Evolutionary conservation across 192 early-diverging fungal species (phyloP).

Genomic region (Coemansia sp.): DNA sequence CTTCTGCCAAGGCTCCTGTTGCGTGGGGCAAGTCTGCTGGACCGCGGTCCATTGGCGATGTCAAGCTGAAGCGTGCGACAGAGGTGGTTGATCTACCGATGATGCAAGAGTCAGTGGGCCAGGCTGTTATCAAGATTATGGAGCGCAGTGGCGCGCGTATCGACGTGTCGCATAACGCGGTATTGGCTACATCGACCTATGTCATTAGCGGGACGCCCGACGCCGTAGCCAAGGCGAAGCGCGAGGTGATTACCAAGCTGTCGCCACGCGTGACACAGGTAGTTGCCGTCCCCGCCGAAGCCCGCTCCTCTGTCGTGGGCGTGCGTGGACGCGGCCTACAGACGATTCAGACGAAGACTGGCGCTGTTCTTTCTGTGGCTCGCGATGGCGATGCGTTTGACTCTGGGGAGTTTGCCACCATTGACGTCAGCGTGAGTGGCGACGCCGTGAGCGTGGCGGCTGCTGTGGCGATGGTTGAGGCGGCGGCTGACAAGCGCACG

Average conservation of each 20-base stretch:
- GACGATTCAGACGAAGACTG: slow-evolving; percentile 72
- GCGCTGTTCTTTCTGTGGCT: slow-evolving; percentile 75
- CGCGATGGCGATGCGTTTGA: slow-evolving; percentile 50
- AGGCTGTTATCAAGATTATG: slow-evolving; percentile 65
- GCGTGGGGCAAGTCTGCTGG: slow-evolving; percentile 51
- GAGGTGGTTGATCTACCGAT: slow-evolving; percentile 59
- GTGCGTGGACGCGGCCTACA: slow-evolving; percentile 79
- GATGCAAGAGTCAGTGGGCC: slow-evolving; percentile 52
- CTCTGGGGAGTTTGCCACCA: slow-evolving; percentile 62
- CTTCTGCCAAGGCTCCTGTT: slow-evolving; percentile 27
- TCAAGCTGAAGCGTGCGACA: slow-evolving; percentile 55
- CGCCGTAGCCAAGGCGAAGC: slow-evolving; percentile 75
- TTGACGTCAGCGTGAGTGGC: slow-evolving; percentile 76
- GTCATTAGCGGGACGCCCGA: slow-evolving; percentile 83
- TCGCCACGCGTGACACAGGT: slow-evolving; percentile 67
- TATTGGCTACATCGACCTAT: slow-evolving; percentile 75
- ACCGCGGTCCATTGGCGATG: slow-evolving; percentile 38
- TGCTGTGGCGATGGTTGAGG: slow-evolving; percentile 85
- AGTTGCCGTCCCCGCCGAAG: slow-evolving; percentile 75
- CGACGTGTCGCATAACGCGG: slow-evolving; percentile 78
- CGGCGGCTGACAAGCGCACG: slow-evolving; percentile 77
- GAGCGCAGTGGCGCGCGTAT: slow-evolving; percentile 75
- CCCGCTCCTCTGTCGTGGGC: slow-evolving; percentile 83
- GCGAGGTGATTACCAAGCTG: slow-evolving; percentile 73
- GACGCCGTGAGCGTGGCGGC: slow-evolving; percentile 78